These are phyloP conservation scores for Obelidium mucronatum DNA, from an alignment of 192 early-diverging fungal genomes.

Conservation along the genomic window DNA sequence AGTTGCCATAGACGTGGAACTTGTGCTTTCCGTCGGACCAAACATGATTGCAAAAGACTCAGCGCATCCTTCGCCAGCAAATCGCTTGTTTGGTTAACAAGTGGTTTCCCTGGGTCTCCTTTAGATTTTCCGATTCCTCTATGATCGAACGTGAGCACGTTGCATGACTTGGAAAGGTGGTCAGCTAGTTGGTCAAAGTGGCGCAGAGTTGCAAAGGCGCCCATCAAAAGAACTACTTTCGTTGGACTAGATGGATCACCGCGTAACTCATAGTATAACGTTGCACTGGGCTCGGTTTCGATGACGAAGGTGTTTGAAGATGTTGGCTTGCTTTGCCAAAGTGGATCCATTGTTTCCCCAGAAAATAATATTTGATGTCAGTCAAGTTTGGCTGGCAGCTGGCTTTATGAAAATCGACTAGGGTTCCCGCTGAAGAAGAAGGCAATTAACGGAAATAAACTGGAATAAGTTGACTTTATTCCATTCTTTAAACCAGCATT, in stretches of 20 bases:
- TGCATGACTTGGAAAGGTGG: not conserved
- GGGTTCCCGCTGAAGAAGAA: too few species aligned
- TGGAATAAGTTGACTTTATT: too few species aligned
- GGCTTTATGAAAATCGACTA: too few species aligned
- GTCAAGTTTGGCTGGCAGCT: too few species aligned
- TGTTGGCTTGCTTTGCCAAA: not conserved
- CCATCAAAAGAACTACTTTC: constrained; percentile 10
- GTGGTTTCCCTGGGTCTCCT: not conserved
- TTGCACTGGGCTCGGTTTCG: not conserved
- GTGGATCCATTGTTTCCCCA: not conserved
- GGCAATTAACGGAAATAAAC: too few species aligned
- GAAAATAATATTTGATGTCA: too few species aligned
- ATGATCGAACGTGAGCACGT: constrained; percentile 5
- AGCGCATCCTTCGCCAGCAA: constrained; percentile 1
- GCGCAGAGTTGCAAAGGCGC: constrained; percentile 5
- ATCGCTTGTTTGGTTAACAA: not conserved
- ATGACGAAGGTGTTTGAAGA: not conserved
- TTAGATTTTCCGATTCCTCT: not conserved
- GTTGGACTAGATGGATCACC: not conserved
- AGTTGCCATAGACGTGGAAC: constrained; percentile 73
- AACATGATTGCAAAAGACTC: not conserved
- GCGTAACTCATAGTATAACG: constrained; percentile 5
- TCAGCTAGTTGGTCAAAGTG: constrained; percentile 19
- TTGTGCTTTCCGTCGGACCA: constrained; percentile 48
- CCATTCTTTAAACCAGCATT: too few species aligned